A percentile compares a stretch with the other conserved stretches of the same genome.
phyloP scores from a whole-genome alignment of 352 stramenopile species.

The Poterioochromonas sp. region DNA sequence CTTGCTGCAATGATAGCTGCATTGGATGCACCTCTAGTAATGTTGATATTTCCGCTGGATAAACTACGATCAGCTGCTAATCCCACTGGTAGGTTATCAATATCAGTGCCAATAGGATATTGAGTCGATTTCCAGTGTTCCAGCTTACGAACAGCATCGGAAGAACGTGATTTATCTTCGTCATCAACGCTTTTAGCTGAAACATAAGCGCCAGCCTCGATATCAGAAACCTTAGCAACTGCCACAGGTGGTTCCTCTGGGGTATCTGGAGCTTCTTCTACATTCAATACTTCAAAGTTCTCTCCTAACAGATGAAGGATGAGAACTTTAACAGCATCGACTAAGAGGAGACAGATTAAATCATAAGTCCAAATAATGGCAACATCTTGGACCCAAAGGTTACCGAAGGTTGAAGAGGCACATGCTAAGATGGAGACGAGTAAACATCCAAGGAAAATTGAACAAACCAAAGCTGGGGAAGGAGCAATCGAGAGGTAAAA shows the following conservation, averaged over 20 bases:
- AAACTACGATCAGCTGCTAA: not conserved
- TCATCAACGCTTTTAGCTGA: not conserved
- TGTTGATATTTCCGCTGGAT: not conserved
- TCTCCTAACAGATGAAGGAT: not conserved
- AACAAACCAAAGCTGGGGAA: not conserved
- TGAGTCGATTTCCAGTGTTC: not conserved
- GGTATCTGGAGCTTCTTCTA: not conserved
- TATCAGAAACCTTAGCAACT: not conserved
- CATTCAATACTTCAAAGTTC: not conserved
- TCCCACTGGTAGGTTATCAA: not conserved
- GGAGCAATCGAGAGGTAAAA: not conserved
- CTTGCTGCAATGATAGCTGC: not conserved
- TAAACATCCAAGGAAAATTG: conserved; percentile 2
- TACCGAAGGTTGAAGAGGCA: not conserved
- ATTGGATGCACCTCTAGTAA: not conserved
- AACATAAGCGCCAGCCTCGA: not conserved
- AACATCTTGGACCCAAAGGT: not conserved
- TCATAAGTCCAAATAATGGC: conserved; percentile 3
- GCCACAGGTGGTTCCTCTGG: not conserved
- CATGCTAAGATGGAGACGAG: not conserved
- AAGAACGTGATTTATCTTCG: not conserved
- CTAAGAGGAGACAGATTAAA: not conserved
- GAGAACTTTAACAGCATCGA: conserved; percentile 12
- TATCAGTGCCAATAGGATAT: not conserved
- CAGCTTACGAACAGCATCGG: not conserved